Percentiles rank a stretch among this genome's conserved stretches.
phyloP scores from a whole-genome alignment of 1,284 basidiomycete species.

The Psilocybe mexicana region DNA sequence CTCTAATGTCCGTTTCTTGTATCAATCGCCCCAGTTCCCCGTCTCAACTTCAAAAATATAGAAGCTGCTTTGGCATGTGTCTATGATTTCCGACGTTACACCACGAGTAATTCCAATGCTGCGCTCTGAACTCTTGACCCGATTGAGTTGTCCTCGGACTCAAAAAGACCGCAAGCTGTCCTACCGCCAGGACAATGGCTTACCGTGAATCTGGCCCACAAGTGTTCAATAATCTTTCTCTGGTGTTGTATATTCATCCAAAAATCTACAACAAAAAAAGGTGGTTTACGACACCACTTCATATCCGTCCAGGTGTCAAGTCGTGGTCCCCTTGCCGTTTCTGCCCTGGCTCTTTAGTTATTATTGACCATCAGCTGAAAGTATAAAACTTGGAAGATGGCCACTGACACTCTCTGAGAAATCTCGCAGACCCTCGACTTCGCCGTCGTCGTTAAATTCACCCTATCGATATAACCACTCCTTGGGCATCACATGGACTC shows the following conservation, averaged over 20 bases:
- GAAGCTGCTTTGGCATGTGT: constrained; percentile 14
- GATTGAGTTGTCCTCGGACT: constrained; percentile 11
- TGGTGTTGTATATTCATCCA: constrained; percentile 14
- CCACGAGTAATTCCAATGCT: constrained; percentile 7
- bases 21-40: constrained; percentile 17
- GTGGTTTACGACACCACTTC: constrained; percentile 22
- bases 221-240: constrained; percentile 15
- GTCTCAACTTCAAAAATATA: constrained; percentile 15
- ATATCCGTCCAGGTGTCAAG: constrained; percentile 19
- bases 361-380: neutral
- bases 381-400: constrained; percentile 12
- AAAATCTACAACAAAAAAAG: constrained; percentile 11
- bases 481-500: neutral
- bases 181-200: constrained; percentile 1
- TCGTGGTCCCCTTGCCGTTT: constrained; percentile 18
- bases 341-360: constrained; percentile 1
- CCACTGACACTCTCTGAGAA: neutral
- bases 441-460: neutral
- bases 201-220: constrained; percentile 10
- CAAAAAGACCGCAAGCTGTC: neutral
- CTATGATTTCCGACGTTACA: constrained; percentile 17
- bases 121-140: neutral
- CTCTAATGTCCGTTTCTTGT: constrained; percentile 20
- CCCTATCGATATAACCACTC: neutral
- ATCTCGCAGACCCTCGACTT: neutral